phyloP scores from a whole-genome alignment of 1,284 basidiomycete species.

The Grifola frondosa region DNA sequence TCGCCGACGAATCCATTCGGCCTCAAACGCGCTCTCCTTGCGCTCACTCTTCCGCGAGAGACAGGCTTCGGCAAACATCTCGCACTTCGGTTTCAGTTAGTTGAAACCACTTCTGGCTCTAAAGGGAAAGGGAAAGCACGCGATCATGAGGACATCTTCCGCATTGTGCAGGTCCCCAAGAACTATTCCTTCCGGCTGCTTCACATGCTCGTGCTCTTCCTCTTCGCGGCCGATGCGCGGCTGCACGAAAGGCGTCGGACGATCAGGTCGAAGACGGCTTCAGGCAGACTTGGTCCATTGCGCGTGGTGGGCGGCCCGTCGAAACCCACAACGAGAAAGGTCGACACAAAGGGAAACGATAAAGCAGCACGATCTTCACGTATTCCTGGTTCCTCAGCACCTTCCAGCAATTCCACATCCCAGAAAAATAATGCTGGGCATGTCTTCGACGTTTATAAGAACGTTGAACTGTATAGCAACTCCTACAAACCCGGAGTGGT shows the following conservation, averaged over 20 bases:
- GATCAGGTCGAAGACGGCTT: constrained; percentile 3
- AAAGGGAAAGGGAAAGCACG: constrained; percentile 13
- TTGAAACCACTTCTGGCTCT: constrained; percentile 31
- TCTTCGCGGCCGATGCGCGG: constrained; percentile 48
- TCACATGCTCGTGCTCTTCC: constrained; percentile 57
- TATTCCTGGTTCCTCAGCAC: no score
- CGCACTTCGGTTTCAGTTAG: constrained; percentile 64
- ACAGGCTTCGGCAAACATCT: constrained; percentile 55
- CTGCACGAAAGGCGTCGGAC: constrained; percentile 9
- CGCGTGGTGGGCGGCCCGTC: constrained; percentile 11
- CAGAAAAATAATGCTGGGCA: constrained; percentile 37
- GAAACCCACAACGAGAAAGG: background rate
- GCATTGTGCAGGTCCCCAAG: constrained; percentile 66
- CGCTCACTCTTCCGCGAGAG: constrained; percentile 43
- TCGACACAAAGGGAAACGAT: no score
- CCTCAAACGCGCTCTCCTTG: constrained; percentile 30
- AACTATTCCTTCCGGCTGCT: constrained; percentile 70
- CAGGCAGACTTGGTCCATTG: constrained; percentile 17
- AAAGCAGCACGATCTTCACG: no score
- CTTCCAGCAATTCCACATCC: background rate
- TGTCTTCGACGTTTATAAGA: constrained; percentile 58
- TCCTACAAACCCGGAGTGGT: constrained; percentile 51
- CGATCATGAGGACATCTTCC: constrained; percentile 48
- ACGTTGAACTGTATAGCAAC: constrained; percentile 39
- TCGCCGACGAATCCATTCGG: constrained; percentile 42